Evolutionary conservation across 768 basidiomycete species (phyloP).

Genomic region (Rhodotorula toruloides): DNA sequence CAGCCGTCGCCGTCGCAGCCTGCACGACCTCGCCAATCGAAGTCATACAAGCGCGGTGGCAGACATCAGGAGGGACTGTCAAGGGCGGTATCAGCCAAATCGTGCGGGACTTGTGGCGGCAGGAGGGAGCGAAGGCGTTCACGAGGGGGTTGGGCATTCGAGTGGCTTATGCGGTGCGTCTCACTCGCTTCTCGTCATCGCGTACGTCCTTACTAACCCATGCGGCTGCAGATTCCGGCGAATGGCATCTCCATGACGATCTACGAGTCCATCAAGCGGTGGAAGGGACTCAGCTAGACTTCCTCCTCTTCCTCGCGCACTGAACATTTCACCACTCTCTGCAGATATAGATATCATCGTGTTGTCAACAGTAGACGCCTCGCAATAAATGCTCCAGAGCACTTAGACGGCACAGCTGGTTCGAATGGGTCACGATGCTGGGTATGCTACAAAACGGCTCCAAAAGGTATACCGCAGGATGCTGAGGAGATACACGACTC

Average conservation of each 20-base stretch:
- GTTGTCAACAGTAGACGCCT: conserved; percentile 1
- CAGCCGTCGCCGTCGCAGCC: conserved; percentile 29
- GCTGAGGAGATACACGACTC: too few relatives aligned
- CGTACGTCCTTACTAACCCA: too few relatives aligned
- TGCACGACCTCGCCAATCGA: conserved; percentile 38
- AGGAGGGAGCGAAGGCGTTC: conserved; percentile 34
- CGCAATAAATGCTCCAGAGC: too few relatives aligned
- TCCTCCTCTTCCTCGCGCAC: background rate
- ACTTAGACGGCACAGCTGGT: too few relatives aligned
- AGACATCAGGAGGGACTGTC: conserved; percentile 34
- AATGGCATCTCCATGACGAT: conserved; percentile 39
- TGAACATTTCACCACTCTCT: background rate
- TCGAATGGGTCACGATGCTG: too few relatives aligned
- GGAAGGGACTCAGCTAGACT: conserved; percentile 19
- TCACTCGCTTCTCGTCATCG: background rate
- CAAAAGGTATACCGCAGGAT: too few relatives aligned
- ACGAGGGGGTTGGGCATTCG: conserved; percentile 35
- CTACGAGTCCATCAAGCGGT: conserved; percentile 38
- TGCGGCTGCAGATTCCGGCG: conserved; percentile 38
- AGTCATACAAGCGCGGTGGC: conserved; percentile 40
- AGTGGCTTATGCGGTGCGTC: conserved; percentile 38
- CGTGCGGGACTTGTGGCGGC: conserved; percentile 25
- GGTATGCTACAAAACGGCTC: too few relatives aligned
- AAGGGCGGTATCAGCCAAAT: conserved; percentile 29
- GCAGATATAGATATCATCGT: background rate